Base-by-base conservation (phyloP, 2,329 filamentous ascomycete genomes). In the Penicillium sp. region DNA sequence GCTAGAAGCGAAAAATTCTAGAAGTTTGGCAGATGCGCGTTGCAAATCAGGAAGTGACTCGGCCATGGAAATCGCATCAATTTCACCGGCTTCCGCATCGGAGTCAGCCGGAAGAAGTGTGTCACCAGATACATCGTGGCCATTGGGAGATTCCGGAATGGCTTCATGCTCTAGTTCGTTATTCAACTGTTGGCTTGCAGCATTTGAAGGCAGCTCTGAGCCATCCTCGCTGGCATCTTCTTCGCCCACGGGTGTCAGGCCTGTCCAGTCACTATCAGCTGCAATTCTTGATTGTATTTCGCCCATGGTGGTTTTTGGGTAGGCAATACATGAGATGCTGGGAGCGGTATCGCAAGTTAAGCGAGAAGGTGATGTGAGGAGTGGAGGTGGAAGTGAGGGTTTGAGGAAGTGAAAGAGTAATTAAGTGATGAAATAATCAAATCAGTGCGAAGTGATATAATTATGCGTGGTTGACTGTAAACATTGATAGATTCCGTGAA, bases 1-100 rank as follows among this genome's bases (percentile, higher is more conserved):
- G 9, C 54, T 56, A 7, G 71, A 69, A 5, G 71, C 64, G 8
- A 77, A 65, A 3, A 74, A 65, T 12, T 72, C 65, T 21, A 79
- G 59, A 1, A 78, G 62, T n/a, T 63, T 61, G 11, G 61, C 59
- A 7, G 75, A 66, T 3, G 65, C 62, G 40, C 64, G 57, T 21
- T 72, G 68, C 4, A 78, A 65, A 24, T 73, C 69, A 20, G 70
- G 71, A 6, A 79, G 66, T 11, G 65, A 64, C 49, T 78, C 73
- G 3, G 73, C 60, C 63, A 77, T 70, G 42, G 70, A 63, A 7
- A 71, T 61, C 4, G 63, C 60, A 47, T 78, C 70, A 6, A 74
- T 56, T 5, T 68, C 64, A 5, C 60, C 61, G 18, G 68, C 55
- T 47, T 70, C 66, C 18, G 60, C 55, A 4, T 69, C 65, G 0